Base-by-base conservation (phyloP, 1,284 basidiomycete genomes). In the Pseudozyma sp. region DNA sequence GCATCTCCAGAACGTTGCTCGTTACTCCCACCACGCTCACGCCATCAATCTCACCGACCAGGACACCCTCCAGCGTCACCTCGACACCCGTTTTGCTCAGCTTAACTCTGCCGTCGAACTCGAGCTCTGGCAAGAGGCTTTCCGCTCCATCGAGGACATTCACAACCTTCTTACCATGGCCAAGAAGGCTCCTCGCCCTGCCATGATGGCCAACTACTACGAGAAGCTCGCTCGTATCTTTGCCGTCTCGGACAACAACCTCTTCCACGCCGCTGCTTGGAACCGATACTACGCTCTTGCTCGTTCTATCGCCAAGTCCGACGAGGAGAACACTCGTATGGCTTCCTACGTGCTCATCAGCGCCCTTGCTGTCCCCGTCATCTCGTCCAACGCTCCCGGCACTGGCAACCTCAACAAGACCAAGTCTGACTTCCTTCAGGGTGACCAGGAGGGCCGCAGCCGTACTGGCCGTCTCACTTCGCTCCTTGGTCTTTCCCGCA, bases 131-230 rank as follows among this genome's bases (percentile, higher is more conserved):
- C 96, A 98, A 85, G 96, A 99, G 86, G 96, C 95, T 5, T 99
- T 98, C 90, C 92, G 97, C 68, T 95, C 94, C 49, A 94, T 98
- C 68, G 96, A 99, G 86, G 97, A 99, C 86, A 93, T 99, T 45
- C 96, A 99, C 87, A 95, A 95, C 82, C 89, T 99, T 51, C 90
- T 99, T 77, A 93, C 91, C 31, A 91, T 95, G 90, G 85, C 84
- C 72, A 97, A 97, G 86, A 95, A 95, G 86, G 90, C 92, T 0
- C 93, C 94, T 7, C 91, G 93, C 44, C 93, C 94, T 0, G 89
- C 91, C 8, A 97, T 98, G 94, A 98, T 99, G 96, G 95, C 95
- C 70, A 95, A 94, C 86, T 99, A 98, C 87, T 99, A 98, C 87
- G 95, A 98, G 86, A 98, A 98, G 87, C 90, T 98, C 72, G 94